Conservation (phyloP, 1,284 basidiomycete genomes). For the Agaricales sp. region DNA sequence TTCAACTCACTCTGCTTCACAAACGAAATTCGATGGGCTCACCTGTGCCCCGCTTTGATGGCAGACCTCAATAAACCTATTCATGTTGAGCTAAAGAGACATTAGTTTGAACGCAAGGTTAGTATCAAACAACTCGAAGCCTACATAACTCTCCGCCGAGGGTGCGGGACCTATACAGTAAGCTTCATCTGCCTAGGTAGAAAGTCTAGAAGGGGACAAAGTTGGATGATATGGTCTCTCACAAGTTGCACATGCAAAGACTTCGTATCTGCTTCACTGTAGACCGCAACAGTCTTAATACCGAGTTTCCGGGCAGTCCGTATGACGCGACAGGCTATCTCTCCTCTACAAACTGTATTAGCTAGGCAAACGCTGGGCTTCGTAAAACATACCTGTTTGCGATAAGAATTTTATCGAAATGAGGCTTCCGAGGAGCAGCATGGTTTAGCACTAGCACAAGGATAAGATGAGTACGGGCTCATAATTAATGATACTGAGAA, state of each 20-base stretch:
- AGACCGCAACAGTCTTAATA: conserved; percentile 85
- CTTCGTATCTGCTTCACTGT: conserved; percentile 74
- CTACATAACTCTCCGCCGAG: conserved; percentile 81
- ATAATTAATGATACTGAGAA: neutral
- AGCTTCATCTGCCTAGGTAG: conserved; percentile 83
- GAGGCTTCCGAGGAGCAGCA: conserved; percentile 22
- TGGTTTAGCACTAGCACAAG: neutral
- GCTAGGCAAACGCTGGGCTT: neutral
- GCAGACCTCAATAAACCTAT: conserved; percentile 83
- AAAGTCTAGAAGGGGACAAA: conserved; percentile 2
- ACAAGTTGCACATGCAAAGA: conserved; percentile 73
- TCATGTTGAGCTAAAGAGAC: conserved; percentile 64
- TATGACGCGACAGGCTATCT: conserved; percentile 91
- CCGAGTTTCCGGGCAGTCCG: conserved; percentile 83
- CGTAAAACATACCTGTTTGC: conserved; percentile 57
- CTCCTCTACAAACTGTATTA: conserved; percentile 48
- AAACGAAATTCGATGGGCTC: conserved; percentile 12
- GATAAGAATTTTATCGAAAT: conserved; percentile 79
- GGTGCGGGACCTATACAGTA: conserved; percentile 89
- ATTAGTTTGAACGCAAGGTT: conserved; percentile 4
- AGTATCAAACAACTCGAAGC: conserved; percentile 17
- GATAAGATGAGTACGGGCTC: neutral
- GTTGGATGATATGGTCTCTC: conserved; percentile 12
- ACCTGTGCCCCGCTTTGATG: conserved; percentile 77
- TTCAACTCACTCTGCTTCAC: conserved; percentile 3